Percentiles rank a stretch among this genome's conserved stretches.
Conservation (phyloP, 2,329 filamentous ascomycete species). For the Cladosporium sp. region DNA sequence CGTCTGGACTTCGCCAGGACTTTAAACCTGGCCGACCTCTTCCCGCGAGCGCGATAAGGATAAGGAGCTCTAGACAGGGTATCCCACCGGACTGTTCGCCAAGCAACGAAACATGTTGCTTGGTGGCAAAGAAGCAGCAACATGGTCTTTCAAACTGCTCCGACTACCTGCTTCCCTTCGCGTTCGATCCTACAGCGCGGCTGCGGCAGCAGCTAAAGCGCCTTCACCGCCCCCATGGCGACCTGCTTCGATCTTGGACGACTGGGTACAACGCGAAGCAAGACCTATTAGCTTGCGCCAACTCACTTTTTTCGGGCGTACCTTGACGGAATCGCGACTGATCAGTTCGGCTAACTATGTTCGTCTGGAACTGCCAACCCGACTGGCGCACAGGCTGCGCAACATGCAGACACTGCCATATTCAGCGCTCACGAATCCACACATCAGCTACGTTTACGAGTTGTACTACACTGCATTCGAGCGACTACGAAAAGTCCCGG, state of each 20-base stretch:
- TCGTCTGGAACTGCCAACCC: conserved; percentile 82
- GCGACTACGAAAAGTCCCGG: conserved; percentile 72
- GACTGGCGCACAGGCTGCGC: conserved; percentile 85
- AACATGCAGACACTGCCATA: conserved; percentile 97
- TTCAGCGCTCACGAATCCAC: conserved; percentile 88
- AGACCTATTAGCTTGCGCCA: conserved; percentile 94
- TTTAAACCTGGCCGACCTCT: too few species aligned
- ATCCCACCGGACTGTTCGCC: not conserved
- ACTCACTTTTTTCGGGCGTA: conserved; percentile 93
- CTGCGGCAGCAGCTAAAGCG: not conserved
- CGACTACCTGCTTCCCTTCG: conserved; percentile 4
- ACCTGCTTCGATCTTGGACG: conserved; percentile 53
- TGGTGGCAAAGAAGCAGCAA: not conserved
- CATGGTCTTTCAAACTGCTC: not conserved
- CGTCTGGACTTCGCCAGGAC: too few species aligned
- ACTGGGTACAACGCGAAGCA: conserved; percentile 87
- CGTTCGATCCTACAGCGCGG: not conserved
- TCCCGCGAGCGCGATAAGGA: too few species aligned
- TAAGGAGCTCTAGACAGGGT: too few species aligned
- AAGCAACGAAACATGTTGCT: not conserved
- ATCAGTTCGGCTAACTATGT: conserved; percentile 97
- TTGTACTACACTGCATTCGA: conserved; percentile 98
- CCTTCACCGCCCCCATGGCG: conserved; percentile 49
- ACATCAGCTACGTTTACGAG: conserved; percentile 92
- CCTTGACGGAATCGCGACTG: conserved; percentile 80